Evolutionary conservation across 345 rosid species (phyloP).

Genomic region (Euphorbia tirucalli): DNA sequence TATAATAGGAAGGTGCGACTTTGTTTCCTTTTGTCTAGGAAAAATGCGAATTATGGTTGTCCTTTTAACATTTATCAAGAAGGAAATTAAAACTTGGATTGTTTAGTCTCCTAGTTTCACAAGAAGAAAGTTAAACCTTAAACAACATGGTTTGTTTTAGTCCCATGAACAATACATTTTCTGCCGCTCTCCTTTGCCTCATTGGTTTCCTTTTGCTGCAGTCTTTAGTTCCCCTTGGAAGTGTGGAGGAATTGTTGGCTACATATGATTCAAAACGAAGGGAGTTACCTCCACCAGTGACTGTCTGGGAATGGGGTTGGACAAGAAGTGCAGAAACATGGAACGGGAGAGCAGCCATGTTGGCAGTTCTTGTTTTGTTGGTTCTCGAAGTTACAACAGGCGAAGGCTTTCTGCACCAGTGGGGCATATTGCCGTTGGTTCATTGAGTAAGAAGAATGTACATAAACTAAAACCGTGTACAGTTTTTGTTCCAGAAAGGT

Average conservation of each 20-base stretch:
- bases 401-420: slow-evolving; percentile 88
- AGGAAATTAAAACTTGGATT: not conserved
- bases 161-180: not conserved
- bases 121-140: no score
- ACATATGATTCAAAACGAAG: slow-evolving; percentile 87
- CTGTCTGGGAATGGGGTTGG: slow-evolving; percentile 99
- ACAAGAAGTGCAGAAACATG: slow-evolving; percentile 99
- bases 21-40: not conserved
- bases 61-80: not conserved
- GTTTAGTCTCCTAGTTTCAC: no score
- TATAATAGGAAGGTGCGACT: not conserved
- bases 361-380: slow-evolving; percentile 79
- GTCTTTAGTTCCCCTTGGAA: slow-evolving; percentile 95
- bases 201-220: slow-evolving; percentile 34
- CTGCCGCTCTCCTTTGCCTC: not conserved
- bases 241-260: slow-evolving; percentile 87
- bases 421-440: slow-evolving; percentile 71
- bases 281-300: slow-evolving; percentile 89
- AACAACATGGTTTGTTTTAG: no score
- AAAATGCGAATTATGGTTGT: not conserved
- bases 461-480: slow-evolving; percentile 8
- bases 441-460: slow-evolving; percentile 28
- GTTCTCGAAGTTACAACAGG: slow-evolving; percentile 92
- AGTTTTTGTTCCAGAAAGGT: slow-evolving; percentile 12
- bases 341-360: slow-evolving; percentile 99